Evolutionary conservation across 2,329 filamentous ascomycete species (phyloP).

Genomic region (Apiospora marii): DNA sequence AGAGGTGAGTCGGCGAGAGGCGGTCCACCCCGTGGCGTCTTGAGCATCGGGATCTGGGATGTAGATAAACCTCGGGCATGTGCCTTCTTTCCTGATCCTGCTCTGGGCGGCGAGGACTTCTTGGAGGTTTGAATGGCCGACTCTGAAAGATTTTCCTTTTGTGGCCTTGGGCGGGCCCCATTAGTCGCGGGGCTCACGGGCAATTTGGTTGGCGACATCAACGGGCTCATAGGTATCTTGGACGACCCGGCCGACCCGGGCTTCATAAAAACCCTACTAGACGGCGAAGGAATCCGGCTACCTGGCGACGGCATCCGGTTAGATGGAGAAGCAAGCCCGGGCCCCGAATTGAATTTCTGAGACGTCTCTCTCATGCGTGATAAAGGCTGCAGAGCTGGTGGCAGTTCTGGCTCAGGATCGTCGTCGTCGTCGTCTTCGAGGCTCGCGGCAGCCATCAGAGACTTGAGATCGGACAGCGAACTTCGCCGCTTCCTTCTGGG

Average conservation of each 20-base stretch:
- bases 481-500: slow-evolving; percentile 84
- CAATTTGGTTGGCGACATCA: slow-evolving; percentile 44
- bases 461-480: slow-evolving; percentile 86
- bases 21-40: slow-evolving; percentile 35
- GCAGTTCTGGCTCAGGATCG: slow-evolving; percentile 35
- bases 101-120: slow-evolving; percentile 30
- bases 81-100: slow-evolving; percentile 35
- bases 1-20: slow-evolving; percentile 21
- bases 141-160: slow-evolving; percentile 56
- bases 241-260: slow-evolving; percentile 47
- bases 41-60: slow-evolving; percentile 62
- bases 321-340: slow-evolving; percentile 42
- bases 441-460: slow-evolving; percentile 68
- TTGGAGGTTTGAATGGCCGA: slow-evolving; percentile 34
- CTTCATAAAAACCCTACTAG: slow-evolving; percentile 32
- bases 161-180: slow-evolving; percentile 37
- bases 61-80: slow-evolving; percentile 61
- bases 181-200: slow-evolving; percentile 29
- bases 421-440: slow-evolving; percentile 52
- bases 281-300: background rate
- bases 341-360: slow-evolving; percentile 64
- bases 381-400: slow-evolving; percentile 53
- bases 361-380: slow-evolving; percentile 62
- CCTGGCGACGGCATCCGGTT: background rate
- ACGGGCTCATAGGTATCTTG: slow-evolving; percentile 61